phyloP scores from a whole-genome alignment of 108 stramenopile species.

The Skeletonema costatum region DNA sequence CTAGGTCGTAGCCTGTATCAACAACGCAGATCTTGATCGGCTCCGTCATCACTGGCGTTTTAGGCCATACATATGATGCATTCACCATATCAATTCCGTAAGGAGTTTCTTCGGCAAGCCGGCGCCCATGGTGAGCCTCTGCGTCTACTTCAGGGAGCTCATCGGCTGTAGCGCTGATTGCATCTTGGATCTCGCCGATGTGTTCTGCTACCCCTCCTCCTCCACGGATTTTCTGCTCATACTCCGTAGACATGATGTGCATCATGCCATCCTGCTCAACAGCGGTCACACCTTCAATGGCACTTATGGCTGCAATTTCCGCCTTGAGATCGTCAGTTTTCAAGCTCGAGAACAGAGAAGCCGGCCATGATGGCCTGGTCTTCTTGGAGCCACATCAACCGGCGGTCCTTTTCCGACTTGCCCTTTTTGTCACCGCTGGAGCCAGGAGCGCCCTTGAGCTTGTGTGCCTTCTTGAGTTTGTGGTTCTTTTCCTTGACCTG shows the following conservation, averaged over 20 bases:
- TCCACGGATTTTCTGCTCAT: neutral
- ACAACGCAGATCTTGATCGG: neutral
- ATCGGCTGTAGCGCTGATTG: no score
- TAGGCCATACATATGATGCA: conserved; percentile 22
- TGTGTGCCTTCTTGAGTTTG: no score
- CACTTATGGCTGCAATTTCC: neutral
- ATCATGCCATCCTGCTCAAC: neutral
- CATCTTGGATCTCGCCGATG: no score
- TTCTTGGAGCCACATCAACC: no score
- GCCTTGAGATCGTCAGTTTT: neutral
- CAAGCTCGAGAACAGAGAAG: neutral
- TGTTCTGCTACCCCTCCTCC: no score
- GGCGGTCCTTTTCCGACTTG: no score
- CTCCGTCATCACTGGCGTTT: neutral
- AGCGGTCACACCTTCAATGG: neutral
- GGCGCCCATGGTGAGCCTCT: neutral
- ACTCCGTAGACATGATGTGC: neutral
- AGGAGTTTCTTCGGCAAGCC: conserved; percentile 17
- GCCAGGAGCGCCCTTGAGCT: no score
- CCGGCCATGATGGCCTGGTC: no score
- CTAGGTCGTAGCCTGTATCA: neutral
- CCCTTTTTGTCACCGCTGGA: no score
- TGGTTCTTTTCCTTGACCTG: no score
- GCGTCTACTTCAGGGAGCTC: no score
- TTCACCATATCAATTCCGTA: conserved; percentile 57